Percentiles rank a stretch among this genome's conserved stretches.
Evolutionary conservation across 805 yeast genomes (phyloP).

Genomic region (Starmera caribaea): DNA sequence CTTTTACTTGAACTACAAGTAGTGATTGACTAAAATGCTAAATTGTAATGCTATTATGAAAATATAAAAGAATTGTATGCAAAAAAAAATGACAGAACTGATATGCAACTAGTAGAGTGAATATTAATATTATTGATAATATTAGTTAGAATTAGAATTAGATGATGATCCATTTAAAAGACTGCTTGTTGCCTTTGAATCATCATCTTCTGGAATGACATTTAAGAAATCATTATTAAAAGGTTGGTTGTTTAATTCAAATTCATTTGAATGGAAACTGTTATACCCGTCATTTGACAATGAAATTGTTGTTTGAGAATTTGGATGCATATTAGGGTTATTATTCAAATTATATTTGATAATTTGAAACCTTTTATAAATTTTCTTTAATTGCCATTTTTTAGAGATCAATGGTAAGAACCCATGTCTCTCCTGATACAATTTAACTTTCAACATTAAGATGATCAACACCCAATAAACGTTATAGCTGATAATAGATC

Average conservation of each 20-base stretch:
- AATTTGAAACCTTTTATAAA: slow-evolving; percentile 27
- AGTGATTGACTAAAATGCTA: too few species aligned
- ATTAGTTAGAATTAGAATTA: too few species aligned
- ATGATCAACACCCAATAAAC: slow-evolving; percentile 57
- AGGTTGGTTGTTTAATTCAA: background rate
- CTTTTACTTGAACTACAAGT: too few species aligned
- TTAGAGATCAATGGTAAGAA: slow-evolving; percentile 54
- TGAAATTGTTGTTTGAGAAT: slow-evolving; percentile 1
- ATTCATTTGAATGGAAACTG: background rate
- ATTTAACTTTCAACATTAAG: slow-evolving; percentile 34
- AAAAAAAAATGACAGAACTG: too few species aligned
- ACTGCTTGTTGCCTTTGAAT: too few species aligned
- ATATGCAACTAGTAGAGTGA: too few species aligned
- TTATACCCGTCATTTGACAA: background rate
- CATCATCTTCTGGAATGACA: too few species aligned
- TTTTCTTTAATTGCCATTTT: slow-evolving; percentile 48
- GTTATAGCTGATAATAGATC: slow-evolving; percentile 69
- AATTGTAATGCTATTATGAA: too few species aligned
- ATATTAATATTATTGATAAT: too few species aligned
- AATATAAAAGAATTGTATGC: too few species aligned
- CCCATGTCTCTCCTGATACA: slow-evolving; percentile 49
- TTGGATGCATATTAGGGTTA: slow-evolving; percentile 19
- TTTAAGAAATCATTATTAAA: too few species aligned
- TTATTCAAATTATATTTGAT: slow-evolving; percentile 24
- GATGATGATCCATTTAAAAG: too few species aligned